These are phyloP conservation scores for Xylariaceae sp. DNA, from an alignment of 2,329 filamentous ascomycete species.

Conservation along the genomic window DNA sequence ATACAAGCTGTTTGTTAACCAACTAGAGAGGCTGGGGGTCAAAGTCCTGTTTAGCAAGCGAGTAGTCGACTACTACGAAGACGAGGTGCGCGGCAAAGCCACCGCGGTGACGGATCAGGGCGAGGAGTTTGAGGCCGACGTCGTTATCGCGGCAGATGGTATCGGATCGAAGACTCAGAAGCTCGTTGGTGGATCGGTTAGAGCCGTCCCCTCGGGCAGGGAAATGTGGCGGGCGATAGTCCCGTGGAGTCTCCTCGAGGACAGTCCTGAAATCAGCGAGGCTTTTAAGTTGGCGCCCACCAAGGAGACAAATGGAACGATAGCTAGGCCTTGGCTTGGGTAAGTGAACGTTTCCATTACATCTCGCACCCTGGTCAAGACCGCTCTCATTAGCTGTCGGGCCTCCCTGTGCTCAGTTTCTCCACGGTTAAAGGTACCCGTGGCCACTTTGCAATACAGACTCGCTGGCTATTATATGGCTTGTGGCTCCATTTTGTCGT, in stretches of 20 bases:
- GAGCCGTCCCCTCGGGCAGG: neutral
- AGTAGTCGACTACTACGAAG: slow-evolving; percentile 24
- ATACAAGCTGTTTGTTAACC: slow-evolving; percentile 4
- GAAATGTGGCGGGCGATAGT: neutral
- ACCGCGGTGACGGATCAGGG: slow-evolving; percentile 25
- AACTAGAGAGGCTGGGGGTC: slow-evolving; percentile 19
- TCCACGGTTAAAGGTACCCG: neutral
- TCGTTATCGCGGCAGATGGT: slow-evolving; percentile 38
- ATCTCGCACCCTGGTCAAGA: too few species aligned
- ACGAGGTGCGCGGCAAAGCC: slow-evolving; percentile 15
- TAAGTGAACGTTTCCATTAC: neutral
- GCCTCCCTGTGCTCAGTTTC: neutral
- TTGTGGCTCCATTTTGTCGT: too few species aligned
- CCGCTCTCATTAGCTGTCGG: neutral
- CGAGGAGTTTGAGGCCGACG: slow-evolving; percentile 31
- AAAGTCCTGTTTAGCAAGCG: slow-evolving; percentile 18
- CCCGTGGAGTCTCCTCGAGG: neutral
- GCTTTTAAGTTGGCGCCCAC: neutral
- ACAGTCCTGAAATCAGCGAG: neutral
- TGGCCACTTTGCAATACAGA: too few species aligned
- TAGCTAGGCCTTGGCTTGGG: neutral
- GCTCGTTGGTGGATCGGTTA: slow-evolving; percentile 2
- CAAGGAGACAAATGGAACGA: neutral
- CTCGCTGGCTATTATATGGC: too few species aligned
- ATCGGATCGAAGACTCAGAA: slow-evolving; percentile 32